A percentile compares a stretch with the other conserved stretches of the same genome.
phyloP scores from a whole-genome alignment of 1,284 basidiomycete species.

The Leccinum griseonigrum region DNA sequence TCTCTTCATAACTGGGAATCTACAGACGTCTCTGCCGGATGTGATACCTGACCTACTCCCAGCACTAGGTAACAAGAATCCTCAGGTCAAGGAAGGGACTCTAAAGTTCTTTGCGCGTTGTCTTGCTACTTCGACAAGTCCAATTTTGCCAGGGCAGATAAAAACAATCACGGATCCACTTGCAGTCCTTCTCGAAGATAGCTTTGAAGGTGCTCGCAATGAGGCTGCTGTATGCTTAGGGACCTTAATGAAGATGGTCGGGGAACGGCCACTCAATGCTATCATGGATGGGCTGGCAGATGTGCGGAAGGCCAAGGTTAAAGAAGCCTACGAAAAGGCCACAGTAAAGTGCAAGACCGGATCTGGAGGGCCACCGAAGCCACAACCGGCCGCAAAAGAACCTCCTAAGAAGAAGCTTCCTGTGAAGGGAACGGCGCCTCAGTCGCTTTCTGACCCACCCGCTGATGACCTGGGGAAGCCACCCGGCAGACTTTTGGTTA shows the following conservation, averaged over 20 bases:
- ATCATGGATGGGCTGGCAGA: constrained; percentile 88
- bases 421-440: constrained; percentile 25
- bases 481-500: constrained; percentile 47
- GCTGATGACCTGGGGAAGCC: constrained; percentile 40
- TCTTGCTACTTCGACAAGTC: constrained; percentile 66
- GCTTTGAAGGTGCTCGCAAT: constrained; percentile 87
- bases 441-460: constrained; percentile 24
- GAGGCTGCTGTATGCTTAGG: constrained; percentile 89
- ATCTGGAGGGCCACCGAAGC: constrained; percentile 44
- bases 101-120: constrained; percentile 87
- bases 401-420: constrained; percentile 45
- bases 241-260: constrained; percentile 95
- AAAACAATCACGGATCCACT: constrained; percentile 85
- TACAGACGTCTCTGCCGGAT: constrained; percentile 77
- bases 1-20: constrained; percentile 15
- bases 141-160: constrained; percentile 74
- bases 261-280: constrained; percentile 89
- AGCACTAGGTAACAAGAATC: constrained; percentile 88
- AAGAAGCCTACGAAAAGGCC: constrained; percentile 89
- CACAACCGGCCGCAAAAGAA: constrained; percentile 40
- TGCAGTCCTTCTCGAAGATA: constrained; percentile 80
- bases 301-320: constrained; percentile 90
- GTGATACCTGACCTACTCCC: constrained; percentile 83
- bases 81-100: constrained; percentile 94
- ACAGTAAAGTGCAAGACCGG: constrained; percentile 83